These are phyloP conservation scores for Eleusine indica DNA, from an alignment of 176 grass and related monocot species.

Conservation along the genomic window DNA sequence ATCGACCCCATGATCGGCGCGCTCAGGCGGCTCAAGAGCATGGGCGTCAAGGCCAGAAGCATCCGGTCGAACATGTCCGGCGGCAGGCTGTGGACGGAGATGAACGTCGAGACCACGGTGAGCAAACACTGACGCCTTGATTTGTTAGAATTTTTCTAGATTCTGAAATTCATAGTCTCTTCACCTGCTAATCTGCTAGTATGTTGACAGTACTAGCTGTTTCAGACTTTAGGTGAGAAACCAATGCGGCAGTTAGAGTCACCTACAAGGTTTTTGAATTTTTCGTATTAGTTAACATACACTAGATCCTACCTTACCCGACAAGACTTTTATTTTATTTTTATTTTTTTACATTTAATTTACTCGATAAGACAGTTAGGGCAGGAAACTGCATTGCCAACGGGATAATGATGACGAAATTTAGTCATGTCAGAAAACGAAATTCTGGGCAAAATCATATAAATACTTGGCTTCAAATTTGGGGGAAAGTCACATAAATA, in stretches of 20 bases:
- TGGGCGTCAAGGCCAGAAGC: conserved; percentile 67
- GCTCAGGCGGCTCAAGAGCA: conserved; percentile 59
- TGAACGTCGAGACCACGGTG: conserved; percentile 83
- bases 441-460: too few species aligned
- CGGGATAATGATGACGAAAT: neutral
- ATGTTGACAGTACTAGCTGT: neutral
- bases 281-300: neutral
- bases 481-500: too few species aligned
- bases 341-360: neutral
- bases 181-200: neutral
- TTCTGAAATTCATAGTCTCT: neutral
- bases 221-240: neutral
- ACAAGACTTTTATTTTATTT: neutral
- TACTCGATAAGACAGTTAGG: neutral
- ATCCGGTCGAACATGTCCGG: conserved; percentile 52
- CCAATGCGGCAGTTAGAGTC: neutral
- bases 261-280: conserved; percentile 7
- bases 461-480: too few species aligned
- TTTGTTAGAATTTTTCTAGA: neutral
- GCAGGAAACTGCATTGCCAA: neutral
- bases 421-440: too few species aligned
- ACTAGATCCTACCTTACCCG: neutral
- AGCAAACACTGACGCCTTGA: neutral
- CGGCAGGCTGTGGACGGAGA: conserved; percentile 45
- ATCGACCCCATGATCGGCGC: conserved; percentile 79